Evolutionary conservation across 2,329 filamentous ascomycete species (phyloP).

Genomic region (Aureobasidium lini): DNA sequence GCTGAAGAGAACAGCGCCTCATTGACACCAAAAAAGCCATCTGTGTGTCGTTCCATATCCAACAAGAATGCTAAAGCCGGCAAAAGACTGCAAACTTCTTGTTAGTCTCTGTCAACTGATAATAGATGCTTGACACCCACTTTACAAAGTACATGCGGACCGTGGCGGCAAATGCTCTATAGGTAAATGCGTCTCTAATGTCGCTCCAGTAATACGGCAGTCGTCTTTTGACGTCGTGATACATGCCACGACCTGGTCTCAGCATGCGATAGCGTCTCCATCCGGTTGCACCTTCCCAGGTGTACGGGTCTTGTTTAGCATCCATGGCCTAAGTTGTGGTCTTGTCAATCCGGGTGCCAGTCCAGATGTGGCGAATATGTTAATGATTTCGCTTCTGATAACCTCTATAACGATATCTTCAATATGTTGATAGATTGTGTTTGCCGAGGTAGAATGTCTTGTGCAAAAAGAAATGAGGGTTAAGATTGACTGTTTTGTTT

Average conservation of each 20-base stretch:
- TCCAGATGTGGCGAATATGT: not conserved
- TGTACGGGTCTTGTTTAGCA: constrained; percentile 27
- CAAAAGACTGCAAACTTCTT: not conserved
- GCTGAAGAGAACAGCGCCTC: constrained; percentile 49
- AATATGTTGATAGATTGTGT: not conserved
- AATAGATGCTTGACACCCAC: constrained; percentile 22
- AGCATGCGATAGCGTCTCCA: constrained; percentile 32
- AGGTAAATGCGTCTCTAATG: constrained; percentile 47
- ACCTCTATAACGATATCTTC: not conserved
- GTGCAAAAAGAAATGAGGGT: not conserved
- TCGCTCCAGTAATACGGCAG: constrained; percentile 51
- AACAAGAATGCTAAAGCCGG: constrained; percentile 23
- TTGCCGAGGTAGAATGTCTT: not conserved
- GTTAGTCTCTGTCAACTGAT: not conserved
- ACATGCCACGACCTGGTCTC: constrained; percentile 45
- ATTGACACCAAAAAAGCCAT: constrained; percentile 49
- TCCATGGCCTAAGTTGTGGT: not conserved
- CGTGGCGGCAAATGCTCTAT: constrained; percentile 47
- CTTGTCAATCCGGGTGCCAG: not conserved
- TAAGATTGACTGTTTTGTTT: not conserved
- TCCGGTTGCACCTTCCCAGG: constrained; percentile 28
- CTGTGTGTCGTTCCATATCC: constrained; percentile 51
- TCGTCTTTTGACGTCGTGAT: constrained; percentile 45
- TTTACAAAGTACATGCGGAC: constrained; percentile 55
- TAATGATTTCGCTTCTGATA: not conserved